These are phyloP conservation scores for Beauveria sp. DNA, from an alignment of 2,329 filamentous ascomycete species.

Conservation along the genomic window DNA sequence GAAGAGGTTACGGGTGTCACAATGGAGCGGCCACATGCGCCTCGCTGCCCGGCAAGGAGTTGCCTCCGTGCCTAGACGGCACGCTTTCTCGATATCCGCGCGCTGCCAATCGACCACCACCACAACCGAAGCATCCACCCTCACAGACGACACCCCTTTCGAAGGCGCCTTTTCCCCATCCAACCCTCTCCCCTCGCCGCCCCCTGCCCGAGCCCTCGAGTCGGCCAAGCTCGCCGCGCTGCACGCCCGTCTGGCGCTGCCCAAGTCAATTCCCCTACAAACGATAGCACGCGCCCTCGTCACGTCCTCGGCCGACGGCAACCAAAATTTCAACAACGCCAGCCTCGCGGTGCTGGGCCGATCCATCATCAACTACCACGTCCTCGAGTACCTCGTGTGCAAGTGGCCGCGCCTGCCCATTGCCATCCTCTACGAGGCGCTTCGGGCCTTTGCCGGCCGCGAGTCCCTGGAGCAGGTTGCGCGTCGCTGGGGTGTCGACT, in stretches of 20 bases:
- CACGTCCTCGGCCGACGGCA: constrained; percentile 73
- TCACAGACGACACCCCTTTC: constrained; percentile 15
- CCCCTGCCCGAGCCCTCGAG: constrained; percentile 53
- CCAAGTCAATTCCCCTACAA: constrained; percentile 73
- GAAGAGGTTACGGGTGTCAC: constrained; percentile 35
- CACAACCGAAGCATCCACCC: constrained; percentile 18
- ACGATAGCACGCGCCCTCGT: constrained; percentile 81
- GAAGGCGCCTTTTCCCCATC: constrained; percentile 14
- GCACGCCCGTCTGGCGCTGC: constrained; percentile 79
- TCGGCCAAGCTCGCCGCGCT: constrained; percentile 90
- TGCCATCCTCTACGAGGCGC: constrained; percentile 75
- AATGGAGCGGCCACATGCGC: constrained; percentile 34
- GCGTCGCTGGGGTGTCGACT: constrained; percentile 84
- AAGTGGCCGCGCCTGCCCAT: constrained; percentile 87
- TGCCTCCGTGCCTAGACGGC: constrained; percentile 16
- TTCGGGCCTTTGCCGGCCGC: constrained; percentile 75
- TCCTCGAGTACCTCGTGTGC: constrained; percentile 78
- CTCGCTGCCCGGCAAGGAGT: constrained; percentile 23
- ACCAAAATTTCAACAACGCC: constrained; percentile 79
- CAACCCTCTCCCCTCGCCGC: constrained; percentile 59
- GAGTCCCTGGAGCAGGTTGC: constrained; percentile 67
- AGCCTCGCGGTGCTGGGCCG: constrained; percentile 74
- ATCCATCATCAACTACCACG: constrained; percentile 81
- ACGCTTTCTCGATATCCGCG: constrained; percentile 17
- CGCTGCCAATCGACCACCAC: constrained; percentile 27